phyloP scores from a whole-genome alignment of 1,139 yeast species.

The Chernovozyma aurita region DNA sequence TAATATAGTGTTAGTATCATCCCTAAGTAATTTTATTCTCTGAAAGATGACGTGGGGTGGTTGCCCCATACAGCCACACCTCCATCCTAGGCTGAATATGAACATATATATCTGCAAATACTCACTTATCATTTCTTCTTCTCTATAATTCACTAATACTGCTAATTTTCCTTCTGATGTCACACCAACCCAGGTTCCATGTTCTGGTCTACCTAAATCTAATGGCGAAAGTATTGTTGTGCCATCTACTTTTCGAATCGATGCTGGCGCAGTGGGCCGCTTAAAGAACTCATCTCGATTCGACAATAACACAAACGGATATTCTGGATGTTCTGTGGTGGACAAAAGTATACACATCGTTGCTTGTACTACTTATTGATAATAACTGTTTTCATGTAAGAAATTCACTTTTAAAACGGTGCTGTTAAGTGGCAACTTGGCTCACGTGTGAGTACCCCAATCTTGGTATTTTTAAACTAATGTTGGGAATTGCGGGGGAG shows the following conservation, averaged over 20 bases:
- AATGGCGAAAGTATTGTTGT: conserved; percentile 58
- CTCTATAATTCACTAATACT: conserved; percentile 70
- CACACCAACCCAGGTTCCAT: conserved; percentile 92
- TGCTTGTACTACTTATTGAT: neutral
- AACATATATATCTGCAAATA: no score
- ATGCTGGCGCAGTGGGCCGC: conserved; percentile 67
- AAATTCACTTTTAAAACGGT: neutral
- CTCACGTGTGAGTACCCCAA: no score
- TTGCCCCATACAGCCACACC: neutral
- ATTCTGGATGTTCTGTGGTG: conserved; percentile 58
- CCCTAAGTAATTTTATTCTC: conserved; percentile 13
- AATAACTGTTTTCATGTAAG: no score
- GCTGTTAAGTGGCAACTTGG: neutral
- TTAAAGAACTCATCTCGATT: conserved; percentile 82
- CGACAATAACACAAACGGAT: conserved; percentile 67
- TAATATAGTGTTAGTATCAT: conserved; percentile 10
- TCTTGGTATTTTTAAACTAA: no score
- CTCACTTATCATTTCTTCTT: conserved; percentile 24
- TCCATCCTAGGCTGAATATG: no score
- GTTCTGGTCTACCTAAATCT: conserved; percentile 70
- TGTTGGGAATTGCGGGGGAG: no score
- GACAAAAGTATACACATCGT: conserved; percentile 64
- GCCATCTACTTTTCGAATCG: conserved; percentile 32
- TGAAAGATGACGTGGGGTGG: neutral
- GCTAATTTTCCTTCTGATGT: conserved; percentile 61